Conservation (phyloP, 768 basidiomycete species). For the Gloeopeniophorella convolvens region DNA sequence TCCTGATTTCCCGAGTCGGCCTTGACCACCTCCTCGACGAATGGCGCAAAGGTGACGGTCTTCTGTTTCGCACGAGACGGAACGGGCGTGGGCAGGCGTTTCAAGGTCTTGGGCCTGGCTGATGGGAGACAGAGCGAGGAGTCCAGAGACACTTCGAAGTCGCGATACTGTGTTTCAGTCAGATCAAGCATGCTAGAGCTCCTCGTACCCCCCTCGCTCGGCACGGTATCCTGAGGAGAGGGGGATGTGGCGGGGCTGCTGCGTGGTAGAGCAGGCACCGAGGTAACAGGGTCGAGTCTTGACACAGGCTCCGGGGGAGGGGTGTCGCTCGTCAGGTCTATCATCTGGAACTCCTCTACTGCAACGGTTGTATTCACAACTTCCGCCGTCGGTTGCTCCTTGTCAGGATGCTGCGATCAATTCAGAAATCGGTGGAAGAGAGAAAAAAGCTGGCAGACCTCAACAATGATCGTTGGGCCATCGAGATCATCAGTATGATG, state of each 20-base stretch:
- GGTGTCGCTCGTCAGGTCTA: slow-evolving; percentile 9
- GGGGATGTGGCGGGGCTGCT: no score
- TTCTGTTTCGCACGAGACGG: slow-evolving; percentile 7
- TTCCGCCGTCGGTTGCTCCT: background rate
- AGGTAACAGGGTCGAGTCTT: background rate
- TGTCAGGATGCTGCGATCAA: background rate
- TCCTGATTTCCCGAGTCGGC: background rate
- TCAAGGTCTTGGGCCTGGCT: background rate
- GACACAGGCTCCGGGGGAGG: background rate
- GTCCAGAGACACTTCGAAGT: slow-evolving; percentile 14
- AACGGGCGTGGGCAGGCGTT: slow-evolving; percentile 6
- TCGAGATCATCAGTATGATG: background rate
- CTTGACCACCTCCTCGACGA: background rate
- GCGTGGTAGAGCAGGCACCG: no score
- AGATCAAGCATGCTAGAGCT: slow-evolving; percentile 1
- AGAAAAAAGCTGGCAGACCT: background rate
- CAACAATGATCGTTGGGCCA: slow-evolving; percentile 1
- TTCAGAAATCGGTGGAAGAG: background rate
- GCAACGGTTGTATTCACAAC: no score
- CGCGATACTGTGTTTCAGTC: slow-evolving; percentile 4
- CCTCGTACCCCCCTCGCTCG: background rate
- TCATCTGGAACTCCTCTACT: background rate
- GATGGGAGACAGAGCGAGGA: slow-evolving; percentile 14
- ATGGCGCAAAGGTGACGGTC: slow-evolving; percentile 16
- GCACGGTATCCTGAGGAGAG: no score